A percentile compares a stretch with the other conserved stretches of the same genome.
These are phyloP conservation scores for Kluyveromyces dobzhanskii DNA, from an alignment of 805 yeast genomes.

Conservation along the genomic window DNA sequence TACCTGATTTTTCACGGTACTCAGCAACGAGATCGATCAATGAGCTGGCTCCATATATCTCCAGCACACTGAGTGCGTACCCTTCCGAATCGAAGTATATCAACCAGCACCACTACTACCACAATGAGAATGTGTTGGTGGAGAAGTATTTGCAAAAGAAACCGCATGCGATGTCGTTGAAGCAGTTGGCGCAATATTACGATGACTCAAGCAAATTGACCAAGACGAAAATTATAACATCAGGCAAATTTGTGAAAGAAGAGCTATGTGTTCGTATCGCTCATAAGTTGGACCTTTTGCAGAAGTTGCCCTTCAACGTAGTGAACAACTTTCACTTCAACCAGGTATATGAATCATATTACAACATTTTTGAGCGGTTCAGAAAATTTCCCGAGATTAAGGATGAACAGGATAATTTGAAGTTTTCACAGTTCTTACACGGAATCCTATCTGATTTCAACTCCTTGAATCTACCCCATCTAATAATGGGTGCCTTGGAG, in stretches of 20 bases:
- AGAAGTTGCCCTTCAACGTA: conserved; percentile 72
- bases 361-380: conserved; percentile 78
- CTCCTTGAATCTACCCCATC: conserved; percentile 71
- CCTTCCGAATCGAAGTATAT: conserved; percentile 38
- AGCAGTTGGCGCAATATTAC: conserved; percentile 87
- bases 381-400: conserved; percentile 62
- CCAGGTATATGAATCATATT: conserved; percentile 83
- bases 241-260: conserved; percentile 82
- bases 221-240: conserved; percentile 63
- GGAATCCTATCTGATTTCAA: conserved; percentile 67
- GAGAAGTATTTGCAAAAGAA: conserved; percentile 33
- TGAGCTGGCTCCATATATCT: conserved; percentile 30
- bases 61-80: conserved; percentile 30
- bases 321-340: conserved; percentile 80
- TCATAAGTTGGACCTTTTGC: conserved; percentile 69
- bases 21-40: conserved; percentile 28
- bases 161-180: conserved; percentile 87
- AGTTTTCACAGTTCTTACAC: conserved; percentile 57
- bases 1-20: conserved; percentile 31
- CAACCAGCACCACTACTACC: conserved; percentile 76
- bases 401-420: conserved; percentile 65
- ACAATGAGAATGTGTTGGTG: conserved; percentile 29
- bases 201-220: conserved; percentile 49
- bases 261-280: conserved; percentile 84
- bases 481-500: conserved; percentile 90